A percentile compares a stretch with the other conserved stretches of the same genome.
These are phyloP conservation scores for Claviceps cyperi DNA, from an alignment of 2,329 filamentous ascomycete species.

Conservation along the genomic window DNA sequence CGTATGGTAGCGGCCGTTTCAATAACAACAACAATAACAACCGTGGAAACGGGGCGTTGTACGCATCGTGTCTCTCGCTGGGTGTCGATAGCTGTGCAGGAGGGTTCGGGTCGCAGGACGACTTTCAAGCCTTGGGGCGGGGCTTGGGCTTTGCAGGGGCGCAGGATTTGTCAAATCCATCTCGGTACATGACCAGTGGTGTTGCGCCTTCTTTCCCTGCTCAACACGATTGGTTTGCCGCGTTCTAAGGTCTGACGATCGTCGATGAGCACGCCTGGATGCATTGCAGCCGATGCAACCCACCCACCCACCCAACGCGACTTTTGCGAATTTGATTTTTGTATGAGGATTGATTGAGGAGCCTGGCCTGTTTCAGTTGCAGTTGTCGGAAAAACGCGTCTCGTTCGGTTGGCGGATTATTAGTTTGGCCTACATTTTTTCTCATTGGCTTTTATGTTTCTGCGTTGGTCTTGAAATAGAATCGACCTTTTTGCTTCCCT, in stretches of 20 bases:
- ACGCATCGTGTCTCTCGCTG: conserved; percentile 15
- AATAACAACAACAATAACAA: conserved; percentile 12
- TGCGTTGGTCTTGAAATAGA: neutral
- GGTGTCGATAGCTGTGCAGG: conserved; percentile 17
- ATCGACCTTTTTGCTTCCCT: conserved; percentile 6
- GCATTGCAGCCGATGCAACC: neutral
- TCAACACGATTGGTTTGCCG: conserved; percentile 45
- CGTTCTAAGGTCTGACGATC: conserved; percentile 60
- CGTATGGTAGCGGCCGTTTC: conserved; percentile 19
- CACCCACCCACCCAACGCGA: no score
- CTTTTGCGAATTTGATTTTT: no score
- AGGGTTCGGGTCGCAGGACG: conserved; percentile 21
- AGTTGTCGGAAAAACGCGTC: neutral
- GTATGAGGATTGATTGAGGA: neutral
- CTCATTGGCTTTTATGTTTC: neutral
- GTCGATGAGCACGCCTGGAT: conserved; percentile 49
- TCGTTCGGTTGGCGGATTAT: neutral
- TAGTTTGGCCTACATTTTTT: neutral
- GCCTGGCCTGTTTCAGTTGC: neutral
- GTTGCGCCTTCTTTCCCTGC: conserved; percentile 26
- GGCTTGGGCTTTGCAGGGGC: conserved; percentile 35
- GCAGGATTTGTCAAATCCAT: conserved; percentile 20
- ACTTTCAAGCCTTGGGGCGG: conserved; percentile 32
- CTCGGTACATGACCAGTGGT: conserved; percentile 22
- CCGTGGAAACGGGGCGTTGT: conserved; percentile 14